Evolutionary conservation across 2,329 filamentous ascomycete genomes (phyloP).

Genomic region (Xenosphaeropsis pyriputrescens): DNA sequence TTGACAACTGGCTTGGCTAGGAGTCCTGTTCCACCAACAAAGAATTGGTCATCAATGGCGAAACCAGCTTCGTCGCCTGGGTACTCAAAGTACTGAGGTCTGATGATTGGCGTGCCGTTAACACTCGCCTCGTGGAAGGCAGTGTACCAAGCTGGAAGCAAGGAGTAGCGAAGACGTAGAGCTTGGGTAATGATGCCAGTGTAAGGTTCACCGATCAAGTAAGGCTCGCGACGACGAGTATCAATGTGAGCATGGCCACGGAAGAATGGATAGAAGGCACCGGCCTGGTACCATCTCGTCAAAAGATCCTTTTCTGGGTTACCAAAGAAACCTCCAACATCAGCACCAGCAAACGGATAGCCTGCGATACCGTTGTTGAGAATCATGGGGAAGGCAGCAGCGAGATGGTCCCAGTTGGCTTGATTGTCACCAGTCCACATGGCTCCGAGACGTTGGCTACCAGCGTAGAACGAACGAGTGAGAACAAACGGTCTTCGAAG

Average conservation of each 20-base stretch:
- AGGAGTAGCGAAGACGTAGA: slow-evolving; percentile 72
- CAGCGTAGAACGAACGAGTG: slow-evolving; percentile 83
- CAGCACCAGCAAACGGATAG: slow-evolving; percentile 86
- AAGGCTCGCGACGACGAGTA: slow-evolving; percentile 84
- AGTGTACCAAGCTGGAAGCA: slow-evolving; percentile 92
- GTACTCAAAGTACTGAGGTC: slow-evolving; percentile 87
- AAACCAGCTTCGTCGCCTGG: slow-evolving; percentile 80
- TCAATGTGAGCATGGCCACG: slow-evolving; percentile 91
- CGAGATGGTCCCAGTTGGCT: slow-evolving; percentile 81
- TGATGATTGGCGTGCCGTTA: slow-evolving; percentile 73
- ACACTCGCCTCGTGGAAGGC: slow-evolving; percentile 82
- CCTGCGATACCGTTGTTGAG: slow-evolving; percentile 85
- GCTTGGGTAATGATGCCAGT: slow-evolving; percentile 76
- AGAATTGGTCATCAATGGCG: slow-evolving; percentile 81
- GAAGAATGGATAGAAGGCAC: slow-evolving; percentile 97
- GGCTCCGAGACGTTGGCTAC: slow-evolving; percentile 76
- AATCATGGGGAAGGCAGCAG: slow-evolving; percentile 84
- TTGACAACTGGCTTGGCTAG: slow-evolving; percentile 84
- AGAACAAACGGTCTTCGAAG: slow-evolving; percentile 78
- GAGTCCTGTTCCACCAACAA: slow-evolving; percentile 75
- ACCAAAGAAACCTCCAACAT: slow-evolving; percentile 96
- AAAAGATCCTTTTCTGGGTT: slow-evolving; percentile 88
- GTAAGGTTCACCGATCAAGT: slow-evolving; percentile 73
- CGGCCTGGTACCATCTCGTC: slow-evolving; percentile 91
- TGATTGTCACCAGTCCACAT: slow-evolving; percentile 99